phyloP scores from a whole-genome alignment of 169 alveolate genomes.

The Eimeria maxima region DNA sequence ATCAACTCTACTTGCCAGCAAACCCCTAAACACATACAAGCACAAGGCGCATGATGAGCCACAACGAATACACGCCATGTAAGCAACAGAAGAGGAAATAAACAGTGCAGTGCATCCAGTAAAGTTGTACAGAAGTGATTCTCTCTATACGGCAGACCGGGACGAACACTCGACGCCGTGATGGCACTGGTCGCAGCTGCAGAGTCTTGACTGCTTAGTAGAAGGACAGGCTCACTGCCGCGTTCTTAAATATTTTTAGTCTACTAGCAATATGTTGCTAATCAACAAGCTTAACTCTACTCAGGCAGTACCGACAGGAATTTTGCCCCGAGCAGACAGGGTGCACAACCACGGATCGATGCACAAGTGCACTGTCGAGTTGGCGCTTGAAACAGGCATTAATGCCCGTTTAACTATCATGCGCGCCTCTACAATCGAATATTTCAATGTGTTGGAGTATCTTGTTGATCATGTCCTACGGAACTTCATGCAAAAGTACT shows the following conservation, averaged over 20 bases:
- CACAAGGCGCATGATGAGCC: neutral
- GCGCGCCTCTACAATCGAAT: too few species aligned
- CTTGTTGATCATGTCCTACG: too few species aligned
- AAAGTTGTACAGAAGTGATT: neutral
- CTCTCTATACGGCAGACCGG: neutral
- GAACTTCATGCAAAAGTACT: too few species aligned
- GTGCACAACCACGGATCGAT: neutral
- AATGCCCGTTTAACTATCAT: neutral
- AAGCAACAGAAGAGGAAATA: neutral
- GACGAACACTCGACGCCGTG: neutral
- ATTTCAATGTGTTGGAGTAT: too few species aligned
- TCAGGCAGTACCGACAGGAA: neutral
- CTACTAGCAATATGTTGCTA: neutral
- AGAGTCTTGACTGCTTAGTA: neutral
- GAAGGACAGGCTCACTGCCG: neutral
- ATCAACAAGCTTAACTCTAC: neutral
- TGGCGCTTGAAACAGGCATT: neutral
- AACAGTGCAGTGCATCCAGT: neutral
- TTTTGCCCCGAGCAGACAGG: neutral
- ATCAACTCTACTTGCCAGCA: too few species aligned
- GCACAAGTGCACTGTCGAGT: neutral
- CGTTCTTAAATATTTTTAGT: neutral
- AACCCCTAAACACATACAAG: neutral
- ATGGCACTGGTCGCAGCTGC: neutral
- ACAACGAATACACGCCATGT: neutral